These are phyloP conservation scores for Colletotrichum sp. DNA, from an alignment of 2,329 filamentous ascomycete species.

Conservation along the genomic window DNA sequence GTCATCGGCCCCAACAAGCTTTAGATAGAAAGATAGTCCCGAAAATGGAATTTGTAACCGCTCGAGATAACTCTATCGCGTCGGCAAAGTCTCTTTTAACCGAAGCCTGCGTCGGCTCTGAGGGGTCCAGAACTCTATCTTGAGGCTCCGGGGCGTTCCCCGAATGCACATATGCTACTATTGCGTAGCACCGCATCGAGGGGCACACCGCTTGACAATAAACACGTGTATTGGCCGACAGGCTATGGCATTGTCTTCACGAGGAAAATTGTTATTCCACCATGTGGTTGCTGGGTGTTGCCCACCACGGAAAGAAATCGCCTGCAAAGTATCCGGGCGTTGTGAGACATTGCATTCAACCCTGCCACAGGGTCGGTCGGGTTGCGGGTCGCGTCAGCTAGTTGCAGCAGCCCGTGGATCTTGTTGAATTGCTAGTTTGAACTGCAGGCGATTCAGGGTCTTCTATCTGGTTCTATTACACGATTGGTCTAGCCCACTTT, in stretches of 20 bases:
- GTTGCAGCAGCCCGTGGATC: background rate
- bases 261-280: background rate
- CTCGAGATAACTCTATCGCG: background rate
- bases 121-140: constrained; percentile 1
- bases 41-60: background rate
- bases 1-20: background rate
- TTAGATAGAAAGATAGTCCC: background rate
- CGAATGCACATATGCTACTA: background rate
- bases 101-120: background rate
- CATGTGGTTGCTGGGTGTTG: background rate
- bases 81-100: background rate
- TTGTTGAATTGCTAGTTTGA: background rate
- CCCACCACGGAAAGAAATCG: background rate
- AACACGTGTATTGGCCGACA: background rate
- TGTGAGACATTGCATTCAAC: background rate
- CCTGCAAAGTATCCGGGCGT: background rate
- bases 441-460: background rate
- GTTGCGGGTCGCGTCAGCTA: constrained; percentile 8
- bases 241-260: background rate
- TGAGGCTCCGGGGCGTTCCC: background rate
- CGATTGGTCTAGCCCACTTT: fast-evolving
- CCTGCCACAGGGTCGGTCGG: background rate
- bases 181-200: background rate
- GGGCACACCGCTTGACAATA: background rate
- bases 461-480: background rate